Evolutionary conservation across 768 basidiomycete genomes (phyloP), one percentile per base, ranked within the genome.

Genomic region (Lactarius tabidus): DNA sequence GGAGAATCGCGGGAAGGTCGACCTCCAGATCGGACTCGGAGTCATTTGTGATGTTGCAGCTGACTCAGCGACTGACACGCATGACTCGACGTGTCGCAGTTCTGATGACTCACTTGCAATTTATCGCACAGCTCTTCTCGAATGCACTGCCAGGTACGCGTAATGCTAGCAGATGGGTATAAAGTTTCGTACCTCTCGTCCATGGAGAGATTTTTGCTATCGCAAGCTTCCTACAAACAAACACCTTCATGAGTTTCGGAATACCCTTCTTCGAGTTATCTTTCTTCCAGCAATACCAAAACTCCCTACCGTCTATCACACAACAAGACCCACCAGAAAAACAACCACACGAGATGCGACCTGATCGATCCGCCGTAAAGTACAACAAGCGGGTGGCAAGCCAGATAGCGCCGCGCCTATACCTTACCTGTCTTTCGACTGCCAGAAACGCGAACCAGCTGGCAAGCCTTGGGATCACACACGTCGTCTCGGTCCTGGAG

Each of bases 401-500:
- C 45, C 66, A 70, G 61, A 81, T 84, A 59, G 73, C 78, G 2
- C 78, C 80, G 7, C 77, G 81, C 29, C 75, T 91, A 23, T 91
- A 86, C 71, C 83, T 91, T 59, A 84, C 88, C 2, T 86, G 86
- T 69, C 81, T 81, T 57, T 75, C 75, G 69, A 85, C 84, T 12
- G 89, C 87, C n/a, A 73, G 73, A 29, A 75, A 84, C 70, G 73
- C 72, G 14, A 77, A 78, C 5, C 78, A 79, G 62, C 77, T 90
- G n/a, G 64, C 69, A 14, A 75, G 74, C 26, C 80, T 90, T 7
- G 87, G 87, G 15, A 83, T 91, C 68, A 92, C 90, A 1, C 91
- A 92, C 75, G 77, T 92, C 65, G 74, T 92, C 31, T 88, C 86
- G 29, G 81, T 87, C 36, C 66, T 91, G 54, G 88, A 91, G 62